Percentiles rank a stretch among this genome's conserved stretches.
These are phyloP conservation scores for Cordyceps pruinosa DNA, from an alignment of 2,329 filamentous ascomycete genomes.

Conservation along the genomic window DNA sequence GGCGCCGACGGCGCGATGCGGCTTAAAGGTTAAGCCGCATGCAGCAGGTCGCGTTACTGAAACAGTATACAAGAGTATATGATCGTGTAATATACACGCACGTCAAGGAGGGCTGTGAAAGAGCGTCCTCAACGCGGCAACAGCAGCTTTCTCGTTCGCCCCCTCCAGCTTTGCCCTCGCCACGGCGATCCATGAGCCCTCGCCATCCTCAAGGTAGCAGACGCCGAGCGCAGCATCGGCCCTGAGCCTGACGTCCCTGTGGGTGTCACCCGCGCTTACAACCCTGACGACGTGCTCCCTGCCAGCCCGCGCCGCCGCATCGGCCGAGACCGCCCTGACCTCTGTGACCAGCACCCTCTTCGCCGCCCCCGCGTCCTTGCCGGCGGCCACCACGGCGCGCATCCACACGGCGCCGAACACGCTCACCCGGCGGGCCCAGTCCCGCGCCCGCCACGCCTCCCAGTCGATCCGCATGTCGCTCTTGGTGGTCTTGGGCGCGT, in stretches of 20 bases:
- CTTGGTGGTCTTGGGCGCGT: constrained; percentile 69
- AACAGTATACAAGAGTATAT: not conserved
- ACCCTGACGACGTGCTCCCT: not conserved
- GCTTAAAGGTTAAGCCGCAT: not conserved
- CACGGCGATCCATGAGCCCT: constrained; percentile 22
- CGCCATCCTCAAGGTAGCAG: constrained; percentile 18
- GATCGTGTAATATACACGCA: not conserved
- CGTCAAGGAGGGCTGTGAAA: not conserved
- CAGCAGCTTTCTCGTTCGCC: constrained; percentile 21
- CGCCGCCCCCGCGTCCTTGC: constrained; percentile 14
- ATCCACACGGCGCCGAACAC: constrained; percentile 65
- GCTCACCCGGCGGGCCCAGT: constrained; percentile 48
- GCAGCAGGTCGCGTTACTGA: not conserved
- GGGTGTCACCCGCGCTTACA: not conserved
- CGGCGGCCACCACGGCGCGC: constrained; percentile 19
- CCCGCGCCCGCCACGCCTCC: constrained; percentile 41
- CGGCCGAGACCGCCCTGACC: constrained; percentile 19
- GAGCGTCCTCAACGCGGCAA: constrained; percentile 20
- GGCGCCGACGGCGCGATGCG: too few species aligned
- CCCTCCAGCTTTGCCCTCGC: constrained; percentile 28
- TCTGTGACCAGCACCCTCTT: constrained; percentile 36
- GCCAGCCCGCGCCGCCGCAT: constrained; percentile 2
- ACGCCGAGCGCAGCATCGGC: constrained; percentile 16
- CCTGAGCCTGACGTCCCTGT: constrained; percentile 7
- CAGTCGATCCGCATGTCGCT: constrained; percentile 58